Conservation (phyloP, 495 filamentous ascomycete genomes). For the Barbatosphaeria neglecta region DNA sequence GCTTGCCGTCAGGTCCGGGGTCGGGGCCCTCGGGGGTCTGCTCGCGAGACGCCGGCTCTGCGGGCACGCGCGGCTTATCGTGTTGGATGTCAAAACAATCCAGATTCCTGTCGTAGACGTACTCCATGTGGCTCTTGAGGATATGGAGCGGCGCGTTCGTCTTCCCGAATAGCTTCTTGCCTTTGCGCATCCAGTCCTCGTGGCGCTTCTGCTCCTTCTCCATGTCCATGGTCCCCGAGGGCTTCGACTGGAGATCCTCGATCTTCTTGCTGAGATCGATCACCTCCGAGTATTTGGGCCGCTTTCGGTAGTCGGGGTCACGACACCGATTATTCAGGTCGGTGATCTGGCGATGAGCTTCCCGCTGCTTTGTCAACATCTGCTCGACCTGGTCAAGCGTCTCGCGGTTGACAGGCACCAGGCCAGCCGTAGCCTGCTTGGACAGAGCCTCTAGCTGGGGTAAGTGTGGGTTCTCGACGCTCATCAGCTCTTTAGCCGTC, state of each 20-base stretch:
- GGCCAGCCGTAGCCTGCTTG: conserved; percentile 54
- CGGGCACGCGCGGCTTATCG: conserved; percentile 78
- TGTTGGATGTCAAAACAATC: conserved; percentile 81
- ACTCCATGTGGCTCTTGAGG: conserved; percentile 83
- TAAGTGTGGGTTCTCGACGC: conserved; percentile 80
- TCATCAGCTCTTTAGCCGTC: conserved; percentile 89
- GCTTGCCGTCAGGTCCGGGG: too few species aligned
- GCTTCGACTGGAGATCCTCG: conserved; percentile 81
- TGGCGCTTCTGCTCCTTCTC: conserved; percentile 93
- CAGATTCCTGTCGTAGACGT: conserved; percentile 75
- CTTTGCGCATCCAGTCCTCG: conserved; percentile 98
- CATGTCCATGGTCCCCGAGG: conserved; percentile 77
- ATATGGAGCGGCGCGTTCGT: conserved; percentile 96
- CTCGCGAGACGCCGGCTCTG: conserved; percentile 83
- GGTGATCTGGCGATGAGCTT: conserved; percentile 79
- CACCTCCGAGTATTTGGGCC: conserved; percentile 85
- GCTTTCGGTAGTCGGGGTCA: conserved; percentile 59
- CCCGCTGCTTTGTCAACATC: conserved; percentile 90
- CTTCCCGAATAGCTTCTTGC: conserved; percentile 97
- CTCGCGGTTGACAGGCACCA: conserved; percentile 68
- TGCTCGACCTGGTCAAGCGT: conserved; percentile 78
- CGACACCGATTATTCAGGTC: conserved; percentile 67
- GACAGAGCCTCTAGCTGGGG: conserved; percentile 89
- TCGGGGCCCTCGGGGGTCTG: conserved; percentile 74
- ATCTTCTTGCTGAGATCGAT: conserved; percentile 78